These are phyloP conservation scores for Luzula sylvatica DNA, from an alignment of 176 grass and related monocot genomes.

Conservation along the genomic window DNA sequence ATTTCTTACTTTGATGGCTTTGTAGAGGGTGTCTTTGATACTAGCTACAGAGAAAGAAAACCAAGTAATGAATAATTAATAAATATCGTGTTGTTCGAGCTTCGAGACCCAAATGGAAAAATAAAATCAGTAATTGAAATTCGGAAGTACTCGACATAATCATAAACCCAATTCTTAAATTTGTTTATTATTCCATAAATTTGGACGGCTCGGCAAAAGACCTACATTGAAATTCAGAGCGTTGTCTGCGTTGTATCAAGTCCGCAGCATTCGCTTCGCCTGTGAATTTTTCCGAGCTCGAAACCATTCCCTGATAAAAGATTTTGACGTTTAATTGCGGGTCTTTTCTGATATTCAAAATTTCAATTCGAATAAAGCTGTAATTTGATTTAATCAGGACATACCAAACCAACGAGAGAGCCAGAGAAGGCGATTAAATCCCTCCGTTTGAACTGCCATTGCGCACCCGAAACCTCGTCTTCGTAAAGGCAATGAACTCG, in stretches of 20 bases:
- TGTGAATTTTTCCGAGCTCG: constrained; percentile 35
- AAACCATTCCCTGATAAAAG: constrained; percentile 41
- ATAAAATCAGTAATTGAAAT: too few species aligned
- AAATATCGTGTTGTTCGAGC: too few species aligned
- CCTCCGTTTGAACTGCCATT: constrained; percentile 27
- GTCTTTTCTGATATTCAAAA: background rate
- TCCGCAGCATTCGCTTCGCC: constrained; percentile 61
- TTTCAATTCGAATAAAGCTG: background rate
- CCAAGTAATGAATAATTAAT: background rate
- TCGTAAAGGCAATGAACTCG: constrained; percentile 23
- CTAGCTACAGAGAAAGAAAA: constrained; percentile 39
- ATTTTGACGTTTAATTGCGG: background rate
- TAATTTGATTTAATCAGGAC: background rate
- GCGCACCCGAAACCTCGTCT: constrained; percentile 19
- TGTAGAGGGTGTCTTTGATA: constrained; percentile 50
- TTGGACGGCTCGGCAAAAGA: background rate
- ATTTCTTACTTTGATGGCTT: constrained; percentile 53
- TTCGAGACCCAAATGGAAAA: background rate
- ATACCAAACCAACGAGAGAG: constrained; percentile 43
- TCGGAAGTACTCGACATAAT: too few species aligned
- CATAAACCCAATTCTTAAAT: too few species aligned
- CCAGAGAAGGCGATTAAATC: constrained; percentile 41
- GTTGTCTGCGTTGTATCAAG: constrained; percentile 80
- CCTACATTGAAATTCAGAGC: constrained; percentile 93
- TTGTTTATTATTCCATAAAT: too few species aligned